Evolutionary conservation across 73 alveolate species (phyloP), one percentile per base, ranked within the genome.

Genomic region (Blepharisma japonicum): DNA sequence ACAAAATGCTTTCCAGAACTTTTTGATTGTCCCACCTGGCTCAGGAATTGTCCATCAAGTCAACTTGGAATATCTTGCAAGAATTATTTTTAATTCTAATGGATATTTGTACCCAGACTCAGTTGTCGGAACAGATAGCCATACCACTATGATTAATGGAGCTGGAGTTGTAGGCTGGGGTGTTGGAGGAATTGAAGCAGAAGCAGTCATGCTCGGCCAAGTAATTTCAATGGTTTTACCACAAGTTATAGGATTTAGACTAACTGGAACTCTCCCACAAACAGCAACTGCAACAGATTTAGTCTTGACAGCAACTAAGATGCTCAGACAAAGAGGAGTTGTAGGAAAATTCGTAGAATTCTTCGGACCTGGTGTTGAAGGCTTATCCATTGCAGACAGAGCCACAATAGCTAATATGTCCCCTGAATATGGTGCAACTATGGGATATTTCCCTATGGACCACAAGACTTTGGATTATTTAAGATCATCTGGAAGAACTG

Each of bases 391-490:
- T 20, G 95, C 98, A 25, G 97, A 92, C 68, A 84, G 98, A 77
- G 98, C 97, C 21, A 92, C 97, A 4, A 82, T 91, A 50, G 91
- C 95, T 71, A 93, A 90, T 86, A 87, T 93, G 96, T 89, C 98
- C 38, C 96, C 96, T 46, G 98, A 92, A 91, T 92, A 92, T 71
- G 98, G 98, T 49, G 98, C 98, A 25, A 93, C 97, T 45, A 85
- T 92, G 93, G 98, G 98, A 21, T 93, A 85, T 83, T 93, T 93
- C 97, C 96, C 98, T 9, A 86, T 91, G 46, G 98, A 93, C 82
- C 90, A 77, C 5, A 78, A 90, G 74, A 87, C 98, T 27, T 78
- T 93, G 67, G 91, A 91, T 56, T 93, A 83, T 55, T 80, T 93
- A 74, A 90, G 82, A 66, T 70, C 70, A 51, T 88, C 98, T 18